phyloP scores from a whole-genome alignment of 192 early-diverging fungal species.

The Radiomyces spectabilis region DNA sequence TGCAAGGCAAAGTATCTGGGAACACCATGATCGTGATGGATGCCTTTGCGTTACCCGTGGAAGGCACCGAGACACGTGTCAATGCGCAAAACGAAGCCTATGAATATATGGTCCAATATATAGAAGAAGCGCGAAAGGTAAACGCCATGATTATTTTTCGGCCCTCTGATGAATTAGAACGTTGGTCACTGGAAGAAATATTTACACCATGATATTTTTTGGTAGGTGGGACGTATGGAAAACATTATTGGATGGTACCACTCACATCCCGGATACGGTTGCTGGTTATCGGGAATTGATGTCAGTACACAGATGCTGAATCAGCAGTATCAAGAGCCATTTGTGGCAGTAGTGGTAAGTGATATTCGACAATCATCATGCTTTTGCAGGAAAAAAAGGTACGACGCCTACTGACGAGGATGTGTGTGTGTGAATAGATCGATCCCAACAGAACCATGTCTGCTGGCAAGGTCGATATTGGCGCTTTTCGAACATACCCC shows the following conservation, averaged over 20 bases:
- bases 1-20: slow-evolving; percentile 90
- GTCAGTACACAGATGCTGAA: slow-evolving; percentile 93
- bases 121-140: slow-evolving; percentile 75
- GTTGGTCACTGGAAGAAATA: neutral
- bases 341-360: slow-evolving; percentile 85
- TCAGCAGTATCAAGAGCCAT: slow-evolving; percentile 93
- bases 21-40: slow-evolving; percentile 94
- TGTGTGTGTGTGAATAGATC: too few relatives aligned
- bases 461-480: slow-evolving; percentile 94
- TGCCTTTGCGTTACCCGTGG: slow-evolving; percentile 94
- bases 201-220: neutral
- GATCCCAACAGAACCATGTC: slow-evolving; percentile 97
- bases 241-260: slow-evolving; percentile 99
- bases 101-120: slow-evolving; percentile 97
- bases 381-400: too few relatives aligned
- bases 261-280: slow-evolving; percentile 98
- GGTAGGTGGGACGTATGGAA: slow-evolving; percentile 80
- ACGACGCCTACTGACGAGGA: too few relatives aligned
- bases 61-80: slow-evolving; percentile 96
- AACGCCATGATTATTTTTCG: neutral
- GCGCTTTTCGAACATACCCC: slow-evolving; percentile 98
- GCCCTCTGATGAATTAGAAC: slow-evolving; percentile 2
- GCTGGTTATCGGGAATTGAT: slow-evolving; percentile 99
- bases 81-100: slow-evolving; percentile 89
- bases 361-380: too few relatives aligned